Percentiles rank a stretch among this genome's conserved stretches.
Evolutionary conservation across 1,139 yeast species (phyloP).

Genomic region (Protomyces gravidus): DNA sequence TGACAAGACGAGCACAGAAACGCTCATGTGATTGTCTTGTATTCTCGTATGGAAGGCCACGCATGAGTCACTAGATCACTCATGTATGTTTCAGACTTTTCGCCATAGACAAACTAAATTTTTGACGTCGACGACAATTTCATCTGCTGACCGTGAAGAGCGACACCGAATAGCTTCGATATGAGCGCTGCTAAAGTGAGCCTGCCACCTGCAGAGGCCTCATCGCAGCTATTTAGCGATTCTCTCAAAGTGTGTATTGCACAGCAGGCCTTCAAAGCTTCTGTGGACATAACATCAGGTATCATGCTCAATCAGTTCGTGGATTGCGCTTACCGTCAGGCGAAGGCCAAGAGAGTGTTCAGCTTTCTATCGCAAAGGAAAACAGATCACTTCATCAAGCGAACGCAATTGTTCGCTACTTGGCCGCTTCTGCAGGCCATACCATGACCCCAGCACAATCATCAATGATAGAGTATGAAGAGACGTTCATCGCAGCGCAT

Average conservation of each 20-base stretch:
- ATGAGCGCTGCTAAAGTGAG: neutral
- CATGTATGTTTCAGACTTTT: no score
- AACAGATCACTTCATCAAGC: conserved; percentile 54
- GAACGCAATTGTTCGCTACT: conserved; percentile 63
- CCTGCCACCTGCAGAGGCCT: conserved; percentile 10
- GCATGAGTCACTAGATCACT: no score
- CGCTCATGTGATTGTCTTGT: conserved; percentile 5
- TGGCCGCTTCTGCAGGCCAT: conserved; percentile 32
- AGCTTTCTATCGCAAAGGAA: conserved; percentile 8
- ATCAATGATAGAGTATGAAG: conserved; percentile 35
- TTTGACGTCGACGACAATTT: no score
- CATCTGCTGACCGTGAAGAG: no score
- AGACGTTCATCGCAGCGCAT: conserved; percentile 35
- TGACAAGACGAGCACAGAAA: conserved; percentile 8
- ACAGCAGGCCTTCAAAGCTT: conserved; percentile 9
- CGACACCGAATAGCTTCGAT: no score
- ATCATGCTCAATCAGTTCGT: neutral
- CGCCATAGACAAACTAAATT: no score
- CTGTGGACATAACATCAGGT: conserved; percentile 10
- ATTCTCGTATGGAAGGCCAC: neutral
- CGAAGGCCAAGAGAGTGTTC: neutral
- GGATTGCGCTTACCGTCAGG: neutral
- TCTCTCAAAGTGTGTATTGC: conserved; percentile 29
- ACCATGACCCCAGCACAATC: conserved; percentile 22
- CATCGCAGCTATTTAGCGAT: conserved; percentile 17